A percentile compares a stretch with the other conserved stretches of the same genome.
Conservation (phyloP, 2,329 filamentous ascomycete species). For the Penicillium paneum region DNA sequence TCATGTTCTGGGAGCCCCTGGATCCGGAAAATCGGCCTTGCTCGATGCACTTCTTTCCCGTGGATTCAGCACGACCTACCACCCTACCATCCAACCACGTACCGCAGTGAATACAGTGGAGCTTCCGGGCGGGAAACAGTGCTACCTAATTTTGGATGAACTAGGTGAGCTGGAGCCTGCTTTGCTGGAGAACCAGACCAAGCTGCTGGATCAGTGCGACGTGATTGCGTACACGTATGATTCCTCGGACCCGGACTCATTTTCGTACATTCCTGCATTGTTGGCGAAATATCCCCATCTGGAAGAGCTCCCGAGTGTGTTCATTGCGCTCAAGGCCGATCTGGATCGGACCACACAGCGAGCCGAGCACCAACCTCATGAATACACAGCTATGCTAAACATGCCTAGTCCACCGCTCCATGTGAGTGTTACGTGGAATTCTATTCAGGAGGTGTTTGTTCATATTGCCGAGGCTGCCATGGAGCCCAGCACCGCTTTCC, state of each 20-base stretch:
- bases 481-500: slow-evolving; percentile 82
- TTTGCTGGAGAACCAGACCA: slow-evolving; percentile 85
- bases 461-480: slow-evolving; percentile 87
- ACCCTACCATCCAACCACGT: slow-evolving; percentile 90
- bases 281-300: slow-evolving; percentile 76
- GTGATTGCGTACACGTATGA: slow-evolving; percentile 95
- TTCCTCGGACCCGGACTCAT: slow-evolving; percentile 93
- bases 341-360: slow-evolving; percentile 96
- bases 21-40: slow-evolving; percentile 85
- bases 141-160: slow-evolving; percentile 93
- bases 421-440: slow-evolving; percentile 91
- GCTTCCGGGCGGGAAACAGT: slow-evolving; percentile 91
- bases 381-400: slow-evolving; percentile 78
- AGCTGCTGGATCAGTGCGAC: slow-evolving; percentile 82
- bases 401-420: slow-evolving; percentile 85
- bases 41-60: slow-evolving; percentile 88
- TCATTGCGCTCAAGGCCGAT: slow-evolving; percentile 91
- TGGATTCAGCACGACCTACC: slow-evolving; percentile 78
- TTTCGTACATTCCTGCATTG: slow-evolving; percentile 82
- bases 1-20: slow-evolving; percentile 81
- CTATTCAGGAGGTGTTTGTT: slow-evolving; percentile 91
- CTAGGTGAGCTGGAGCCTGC: slow-evolving; percentile 93
- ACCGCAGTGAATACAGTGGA: slow-evolving; percentile 96
- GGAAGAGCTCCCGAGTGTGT: slow-evolving; percentile 85
- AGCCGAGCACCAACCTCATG: slow-evolving; percentile 84